Evolutionary conservation across 768 basidiomycete genomes (phyloP).

Genomic region (Trametes coccinea): DNA sequence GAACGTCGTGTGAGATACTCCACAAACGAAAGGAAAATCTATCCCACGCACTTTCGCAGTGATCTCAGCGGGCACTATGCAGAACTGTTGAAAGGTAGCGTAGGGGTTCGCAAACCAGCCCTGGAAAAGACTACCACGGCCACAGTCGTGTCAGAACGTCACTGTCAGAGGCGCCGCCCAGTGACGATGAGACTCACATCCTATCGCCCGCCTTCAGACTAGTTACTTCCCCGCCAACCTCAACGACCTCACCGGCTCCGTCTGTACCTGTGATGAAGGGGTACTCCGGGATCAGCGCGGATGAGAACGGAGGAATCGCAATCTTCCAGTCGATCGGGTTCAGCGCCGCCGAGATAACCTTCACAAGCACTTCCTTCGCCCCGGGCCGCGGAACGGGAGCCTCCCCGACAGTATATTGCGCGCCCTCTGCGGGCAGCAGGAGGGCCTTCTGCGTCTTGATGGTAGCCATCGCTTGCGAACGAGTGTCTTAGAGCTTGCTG

Average conservation of each 20-base stretch:
- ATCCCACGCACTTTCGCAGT: conserved; percentile 23
- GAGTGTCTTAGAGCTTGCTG: too few species aligned
- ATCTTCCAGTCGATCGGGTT: conserved; percentile 40
- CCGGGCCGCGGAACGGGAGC: conserved; percentile 8
- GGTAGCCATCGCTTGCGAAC: background rate
- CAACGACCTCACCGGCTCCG: conserved; percentile 40
- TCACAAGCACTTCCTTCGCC: conserved; percentile 32
- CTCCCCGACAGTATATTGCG: background rate
- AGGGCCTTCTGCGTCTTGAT: conserved; percentile 23
- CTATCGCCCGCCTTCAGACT: conserved; percentile 39
- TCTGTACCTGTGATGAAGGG: conserved; percentile 43
- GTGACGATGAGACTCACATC: conserved; percentile 30
- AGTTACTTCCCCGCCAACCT: conserved; percentile 40
- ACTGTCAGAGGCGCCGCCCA: too few species aligned
- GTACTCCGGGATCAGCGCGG: conserved; percentile 35
- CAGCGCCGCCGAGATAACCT: conserved; percentile 31
- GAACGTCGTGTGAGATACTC: too few species aligned
- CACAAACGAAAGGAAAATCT: background rate
- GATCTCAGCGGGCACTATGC: conserved; percentile 27
- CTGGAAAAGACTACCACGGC: conserved; percentile 7
- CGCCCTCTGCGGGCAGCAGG: conserved; percentile 4
- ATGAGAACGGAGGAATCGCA: conserved; percentile 25
- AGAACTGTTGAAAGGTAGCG: conserved; percentile 30
- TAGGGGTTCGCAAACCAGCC: conserved; percentile 1
- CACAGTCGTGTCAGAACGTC: background rate